Conservation (phyloP, 106 monocot species). For the Amphibolis antarctica region DNA sequence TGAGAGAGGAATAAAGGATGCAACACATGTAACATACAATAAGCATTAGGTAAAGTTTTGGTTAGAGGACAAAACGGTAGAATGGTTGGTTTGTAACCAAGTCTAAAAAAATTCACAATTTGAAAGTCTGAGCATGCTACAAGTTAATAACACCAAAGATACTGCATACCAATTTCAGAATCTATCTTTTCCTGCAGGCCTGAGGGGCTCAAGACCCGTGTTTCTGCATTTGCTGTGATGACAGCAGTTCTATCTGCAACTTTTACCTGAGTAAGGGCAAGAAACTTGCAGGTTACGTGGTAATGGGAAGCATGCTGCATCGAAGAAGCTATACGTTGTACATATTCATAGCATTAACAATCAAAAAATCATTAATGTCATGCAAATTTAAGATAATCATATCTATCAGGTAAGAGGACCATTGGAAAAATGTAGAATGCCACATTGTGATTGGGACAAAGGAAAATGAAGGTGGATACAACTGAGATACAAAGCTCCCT, state of each 20-base stretch:
- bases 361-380: neutral
- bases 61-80: too few relatives aligned
- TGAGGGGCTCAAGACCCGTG: slow-evolving; percentile 44
- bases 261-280: slow-evolving; percentile 38
- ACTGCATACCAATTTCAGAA: slow-evolving; percentile 35
- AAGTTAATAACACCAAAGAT: neutral
- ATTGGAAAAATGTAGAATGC: too few relatives aligned
- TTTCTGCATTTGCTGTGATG: slow-evolving; percentile 64
- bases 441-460: too few relatives aligned
- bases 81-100: too few relatives aligned
- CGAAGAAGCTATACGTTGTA: neutral
- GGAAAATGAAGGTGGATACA: too few relatives aligned
- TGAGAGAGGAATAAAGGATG: neutral
- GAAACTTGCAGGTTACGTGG: neutral
- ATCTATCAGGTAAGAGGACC: too few relatives aligned
- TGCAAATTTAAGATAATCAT: neutral
- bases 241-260: slow-evolving; percentile 68
- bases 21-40: too few relatives aligned
- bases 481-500: too few relatives aligned
- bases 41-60: too few relatives aligned
- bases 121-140: too few relatives aligned
- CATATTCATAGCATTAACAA: neutral
- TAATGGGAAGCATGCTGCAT: neutral
- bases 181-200: slow-evolving; percentile 67
- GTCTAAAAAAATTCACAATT: too few relatives aligned